phyloP scores from a whole-genome alignment of 129 eudicot genomes.

The Apium graveolens region DNA sequence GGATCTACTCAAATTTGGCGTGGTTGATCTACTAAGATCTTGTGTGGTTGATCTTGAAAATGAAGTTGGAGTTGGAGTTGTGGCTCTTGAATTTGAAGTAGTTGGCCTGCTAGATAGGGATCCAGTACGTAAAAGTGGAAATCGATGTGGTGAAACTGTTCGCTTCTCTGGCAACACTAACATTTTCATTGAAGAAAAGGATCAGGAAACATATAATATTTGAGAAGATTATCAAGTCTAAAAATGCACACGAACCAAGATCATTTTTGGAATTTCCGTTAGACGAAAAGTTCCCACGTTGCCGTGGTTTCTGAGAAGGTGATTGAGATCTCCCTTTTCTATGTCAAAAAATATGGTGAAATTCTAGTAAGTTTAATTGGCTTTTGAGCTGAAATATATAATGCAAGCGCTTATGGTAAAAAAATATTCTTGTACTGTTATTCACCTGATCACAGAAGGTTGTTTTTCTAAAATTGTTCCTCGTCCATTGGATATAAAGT shows the following conservation, averaged over 20 bases:
- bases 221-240: background rate
- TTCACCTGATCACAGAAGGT: conserved; percentile 43
- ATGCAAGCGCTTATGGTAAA: background rate
- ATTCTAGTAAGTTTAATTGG: background rate
- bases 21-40: conserved; percentile 48
- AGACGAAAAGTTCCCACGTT: conserved; percentile 40
- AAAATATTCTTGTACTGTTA: background rate
- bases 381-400: background rate
- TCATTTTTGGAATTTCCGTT: conserved; percentile 35
- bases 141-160: conserved; percentile 67
- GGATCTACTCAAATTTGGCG: conserved; percentile 51
- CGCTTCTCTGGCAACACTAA: conserved; percentile 46
- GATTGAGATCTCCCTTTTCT: conserved; percentile 72
- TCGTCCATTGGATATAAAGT: conserved; percentile 29
- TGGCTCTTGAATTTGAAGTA: conserved; percentile 37
- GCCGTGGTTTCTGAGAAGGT: conserved; percentile 43
- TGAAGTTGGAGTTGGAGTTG: conserved; percentile 4
- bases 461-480: conserved; percentile 49
- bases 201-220: background rate
- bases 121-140: conserved; percentile 60
- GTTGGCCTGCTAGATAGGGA: conserved; percentile 51
- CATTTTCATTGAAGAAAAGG: background rate
- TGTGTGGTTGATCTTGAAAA: conserved; percentile 23
- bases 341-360: conserved; percentile 14
- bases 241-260: conserved; percentile 31